Evolutionary conservation across 192 early-diverging fungal genomes (phyloP).

Genomic region (Podila epigama): DNA sequence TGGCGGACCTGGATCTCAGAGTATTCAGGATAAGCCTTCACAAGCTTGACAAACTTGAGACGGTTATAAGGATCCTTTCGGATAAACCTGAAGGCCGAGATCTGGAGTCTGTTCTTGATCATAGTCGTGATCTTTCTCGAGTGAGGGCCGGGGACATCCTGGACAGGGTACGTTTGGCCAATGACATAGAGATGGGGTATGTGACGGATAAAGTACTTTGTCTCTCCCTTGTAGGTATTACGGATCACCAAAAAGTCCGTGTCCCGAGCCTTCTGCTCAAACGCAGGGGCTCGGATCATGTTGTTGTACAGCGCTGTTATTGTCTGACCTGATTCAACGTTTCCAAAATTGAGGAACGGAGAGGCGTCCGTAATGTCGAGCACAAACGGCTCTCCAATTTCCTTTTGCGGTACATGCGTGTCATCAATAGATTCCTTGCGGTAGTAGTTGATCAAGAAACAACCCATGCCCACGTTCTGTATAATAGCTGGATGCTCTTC

Average conservation of each 20-base stretch:
- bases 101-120: conserved; percentile 86
- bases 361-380: conserved; percentile 90
- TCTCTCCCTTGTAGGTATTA: conserved; percentile 78
- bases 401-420: conserved; percentile 71
- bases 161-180: conserved; percentile 93
- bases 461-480: conserved; percentile 95
- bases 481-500: conserved; percentile 96
- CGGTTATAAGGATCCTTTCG: conserved; percentile 77
- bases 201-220: conserved; percentile 87
- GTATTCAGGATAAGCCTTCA: conserved; percentile 86
- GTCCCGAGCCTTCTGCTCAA: conserved; percentile 69
- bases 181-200: conserved; percentile 84
- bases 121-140: conserved; percentile 91
- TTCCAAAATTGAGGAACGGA: conserved; percentile 95
- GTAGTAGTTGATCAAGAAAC: conserved; percentile 94
- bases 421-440: conserved; percentile 89
- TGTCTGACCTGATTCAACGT: conserved; percentile 89
- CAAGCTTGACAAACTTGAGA: conserved; percentile 79
- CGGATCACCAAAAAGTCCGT: conserved; percentile 90
- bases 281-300: conserved; percentile 92
- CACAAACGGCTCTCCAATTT: conserved; percentile 85
- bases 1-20: conserved; percentile 87
- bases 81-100: conserved; percentile 88
- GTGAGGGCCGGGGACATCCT: conserved; percentile 95
- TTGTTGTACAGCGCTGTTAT: conserved; percentile 95